Evolutionary conservation across 345 rosid species (phyloP), one percentile per base, ranked within the genome.

Genomic region (Streptanthus diversifolius): DNA sequence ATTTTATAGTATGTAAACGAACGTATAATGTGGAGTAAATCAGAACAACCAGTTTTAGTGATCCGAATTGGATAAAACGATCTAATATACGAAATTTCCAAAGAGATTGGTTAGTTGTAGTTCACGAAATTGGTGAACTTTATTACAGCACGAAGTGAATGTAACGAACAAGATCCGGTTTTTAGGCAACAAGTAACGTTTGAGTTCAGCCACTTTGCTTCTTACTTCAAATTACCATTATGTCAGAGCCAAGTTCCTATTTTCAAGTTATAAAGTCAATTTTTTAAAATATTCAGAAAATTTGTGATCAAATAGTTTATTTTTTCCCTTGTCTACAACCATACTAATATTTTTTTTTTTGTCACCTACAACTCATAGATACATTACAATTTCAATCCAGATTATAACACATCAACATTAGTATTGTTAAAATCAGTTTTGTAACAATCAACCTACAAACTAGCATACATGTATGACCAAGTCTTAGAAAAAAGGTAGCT

Each of bases 201-300:
- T 66, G 61, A 19, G 44, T 37, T 66, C 57, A 74, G 72, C 18
- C 66, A 67, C 39, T 68, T 75, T 68, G 74, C 73, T 75, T 68
- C 79, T 75, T 60, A 60, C 73, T 75, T 75, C 63, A 68, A 8
- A 7, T 30, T 58, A 30, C 54, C 45, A 68, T 33, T 24, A 24
- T n/a, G 36, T 39, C 29, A 39, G 10, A 10, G 68, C 27, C 58
- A 66, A 66, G 27, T 74, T 48, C 44, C 36, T 44, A 64, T 8
- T 35, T 47, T 40, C 25, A 17, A 48, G 30, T 32, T 61, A 33
- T 24, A 7, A 60, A 25, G 41, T 72, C 54, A 72, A 30, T 4
- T 37, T 40, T 7, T 37, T 40, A 5, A 0, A 39, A 27, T 17
- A 60, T 17, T 45, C n/a, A 24, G 14, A 48, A 36, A 12, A 0